Conservation (phyloP, 495 filamentous ascomycete species). For the Daldinia caldariorum region DNA sequence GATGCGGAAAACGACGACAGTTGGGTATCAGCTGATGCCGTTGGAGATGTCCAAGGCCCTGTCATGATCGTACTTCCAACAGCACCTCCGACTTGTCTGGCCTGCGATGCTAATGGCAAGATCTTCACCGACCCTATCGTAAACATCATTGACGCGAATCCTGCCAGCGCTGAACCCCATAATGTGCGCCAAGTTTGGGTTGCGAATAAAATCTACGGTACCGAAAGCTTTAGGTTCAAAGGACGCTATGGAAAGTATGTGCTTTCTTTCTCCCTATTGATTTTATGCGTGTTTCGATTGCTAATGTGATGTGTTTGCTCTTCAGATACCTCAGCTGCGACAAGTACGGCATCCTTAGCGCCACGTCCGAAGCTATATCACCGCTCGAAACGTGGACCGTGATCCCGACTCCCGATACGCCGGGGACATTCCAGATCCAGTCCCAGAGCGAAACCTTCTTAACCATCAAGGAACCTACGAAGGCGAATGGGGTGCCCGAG, state of each 20-base stretch:
- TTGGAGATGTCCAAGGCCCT: slow-evolving; percentile 82
- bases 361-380: slow-evolving; percentile 80
- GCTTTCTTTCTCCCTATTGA: not conserved
- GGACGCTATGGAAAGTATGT: slow-evolving; percentile 83
- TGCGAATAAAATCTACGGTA: slow-evolving; percentile 83
- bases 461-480: slow-evolving; percentile 60
- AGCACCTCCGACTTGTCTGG: slow-evolving; percentile 71
- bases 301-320: slow-evolving; percentile 54
- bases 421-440: slow-evolving; percentile 74
- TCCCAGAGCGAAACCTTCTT: slow-evolving; percentile 71
- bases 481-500: slow-evolving; percentile 61
- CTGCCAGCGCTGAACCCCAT: slow-evolving; percentile 85
- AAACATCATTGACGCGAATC: slow-evolving; percentile 83
- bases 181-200: slow-evolving; percentile 97
- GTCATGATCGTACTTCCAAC: slow-evolving; percentile 83
- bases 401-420: slow-evolving; percentile 69
- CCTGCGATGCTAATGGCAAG: slow-evolving; percentile 84
- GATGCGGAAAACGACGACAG: slow-evolving; percentile 73
- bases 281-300: not conserved
- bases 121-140: slow-evolving; percentile 82
- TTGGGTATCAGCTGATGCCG: slow-evolving; percentile 87
- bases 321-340: slow-evolving; percentile 79
- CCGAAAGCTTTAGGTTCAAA: slow-evolving; percentile 83
- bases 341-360: slow-evolving; percentile 79
- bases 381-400: slow-evolving; percentile 82